phyloP scores from a whole-genome alignment of 2,329 filamentous ascomycete genomes.

The Harringtonia aguacate region DNA sequence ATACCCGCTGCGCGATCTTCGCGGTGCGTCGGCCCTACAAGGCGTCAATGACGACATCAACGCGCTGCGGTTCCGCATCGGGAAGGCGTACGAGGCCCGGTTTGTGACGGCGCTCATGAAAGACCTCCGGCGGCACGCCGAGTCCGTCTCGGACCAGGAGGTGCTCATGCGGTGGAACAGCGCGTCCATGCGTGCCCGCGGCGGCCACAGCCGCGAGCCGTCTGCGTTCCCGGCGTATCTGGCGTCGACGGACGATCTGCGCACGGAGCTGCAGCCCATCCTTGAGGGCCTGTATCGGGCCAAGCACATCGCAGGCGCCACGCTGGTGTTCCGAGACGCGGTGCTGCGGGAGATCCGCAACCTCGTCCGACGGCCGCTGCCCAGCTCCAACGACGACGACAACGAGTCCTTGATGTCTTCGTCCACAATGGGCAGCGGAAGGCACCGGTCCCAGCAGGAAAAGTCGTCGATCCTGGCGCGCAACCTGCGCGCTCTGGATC shows the following conservation, averaged over 20 bases:
- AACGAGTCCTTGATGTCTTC: slow-evolving; percentile 79
- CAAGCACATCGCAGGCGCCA: slow-evolving; percentile 68
- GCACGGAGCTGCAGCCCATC: slow-evolving; percentile 57
- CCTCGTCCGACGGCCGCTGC: slow-evolving; percentile 73
- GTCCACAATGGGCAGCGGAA: slow-evolving; percentile 61
- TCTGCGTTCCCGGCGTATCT: slow-evolving; percentile 72
- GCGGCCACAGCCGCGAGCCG: slow-evolving; percentile 53
- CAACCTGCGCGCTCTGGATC: slow-evolving; percentile 74
- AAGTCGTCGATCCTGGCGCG: slow-evolving; percentile 81
- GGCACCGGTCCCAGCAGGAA: slow-evolving; percentile 67
- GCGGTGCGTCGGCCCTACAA: slow-evolving; percentile 67
- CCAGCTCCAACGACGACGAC: slow-evolving; percentile 90
- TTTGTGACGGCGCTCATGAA: slow-evolving; percentile 69
- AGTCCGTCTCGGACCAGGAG: slow-evolving; percentile 57
- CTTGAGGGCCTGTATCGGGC: slow-evolving; percentile 74
- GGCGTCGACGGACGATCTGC: slow-evolving; percentile 57
- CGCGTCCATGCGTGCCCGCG: slow-evolving; percentile 61
- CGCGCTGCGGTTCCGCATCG: slow-evolving; percentile 68
- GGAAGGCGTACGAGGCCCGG: slow-evolving; percentile 72
- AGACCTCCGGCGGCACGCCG: slow-evolving; percentile 73
- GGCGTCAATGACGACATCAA: slow-evolving; percentile 69
- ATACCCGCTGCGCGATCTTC: slow-evolving; percentile 52
- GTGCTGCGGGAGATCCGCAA: slow-evolving; percentile 78
- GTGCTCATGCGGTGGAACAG: slow-evolving; percentile 80
- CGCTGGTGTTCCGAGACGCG: slow-evolving; percentile 73